Evolutionary conservation across 495 filamentous ascomycete species (phyloP).

Genomic region (Penicillium soppii): DNA sequence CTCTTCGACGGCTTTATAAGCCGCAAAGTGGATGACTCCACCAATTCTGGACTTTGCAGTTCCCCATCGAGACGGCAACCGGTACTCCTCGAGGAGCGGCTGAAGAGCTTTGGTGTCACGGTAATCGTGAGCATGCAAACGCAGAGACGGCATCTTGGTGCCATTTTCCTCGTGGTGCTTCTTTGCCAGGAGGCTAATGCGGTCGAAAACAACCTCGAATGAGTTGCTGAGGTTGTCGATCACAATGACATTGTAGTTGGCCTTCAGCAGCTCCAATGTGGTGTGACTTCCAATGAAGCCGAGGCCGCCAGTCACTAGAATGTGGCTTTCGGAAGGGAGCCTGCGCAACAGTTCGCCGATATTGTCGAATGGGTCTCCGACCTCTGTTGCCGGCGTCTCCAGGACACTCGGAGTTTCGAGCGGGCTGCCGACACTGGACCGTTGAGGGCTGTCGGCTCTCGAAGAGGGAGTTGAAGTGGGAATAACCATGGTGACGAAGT

Average conservation of each 20-base stretch:
- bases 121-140: conserved; percentile 59
- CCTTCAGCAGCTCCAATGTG: conserved; percentile 59
- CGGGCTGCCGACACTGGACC: conserved; percentile 34
- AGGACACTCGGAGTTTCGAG: conserved; percentile 32
- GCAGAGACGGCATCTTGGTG: conserved; percentile 48
- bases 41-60: conserved; percentile 51
- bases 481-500: background rate
- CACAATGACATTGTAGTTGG: conserved; percentile 61
- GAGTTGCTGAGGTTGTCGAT: conserved; percentile 65
- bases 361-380: conserved; percentile 41
- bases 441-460: conserved; percentile 34
- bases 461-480: conserved; percentile 7
- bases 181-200: conserved; percentile 48
- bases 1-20: conserved; percentile 58
- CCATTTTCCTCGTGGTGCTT: conserved; percentile 47
- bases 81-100: conserved; percentile 41
- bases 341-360: conserved; percentile 36
- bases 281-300: conserved; percentile 69
- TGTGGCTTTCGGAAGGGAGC: conserved; percentile 36
- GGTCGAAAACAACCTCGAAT: conserved; percentile 52
- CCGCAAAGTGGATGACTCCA: conserved; percentile 66
- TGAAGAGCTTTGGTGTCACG: conserved; percentile 45
- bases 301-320: conserved; percentile 64
- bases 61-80: conserved; percentile 33
- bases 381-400: conserved; percentile 43